Base-by-base conservation (phyloP, 1,284 basidiomycete species). In the Malassezia furfur region DNA sequence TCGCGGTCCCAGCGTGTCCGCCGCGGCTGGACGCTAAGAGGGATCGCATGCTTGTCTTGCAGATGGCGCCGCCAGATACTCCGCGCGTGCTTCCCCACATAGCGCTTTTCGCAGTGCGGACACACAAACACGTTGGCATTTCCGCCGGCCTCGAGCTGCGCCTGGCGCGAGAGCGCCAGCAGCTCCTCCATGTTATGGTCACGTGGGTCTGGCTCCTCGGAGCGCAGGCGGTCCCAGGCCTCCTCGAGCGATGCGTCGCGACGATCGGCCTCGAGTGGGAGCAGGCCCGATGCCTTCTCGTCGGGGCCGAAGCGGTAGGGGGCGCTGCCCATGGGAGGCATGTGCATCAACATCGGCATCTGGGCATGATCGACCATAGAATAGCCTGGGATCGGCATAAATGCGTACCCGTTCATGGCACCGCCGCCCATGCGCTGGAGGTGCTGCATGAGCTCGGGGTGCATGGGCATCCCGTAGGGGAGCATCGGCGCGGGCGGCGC, bases 1-100 rank as follows among this genome's bases (percentile, higher is more conserved):
- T 80, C 79, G 54, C 76, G 75, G 65, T 81, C 80, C 80, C 80
- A 81, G 34, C 80, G 74, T 10, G 79, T 80, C 39, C 79, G 68
- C 30, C 79, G 74, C 34, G 77, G 77, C 66, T 81, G 80, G 5
- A 76, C 66, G 30, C 72, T 74, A 43, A 81, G 62, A 1, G 79
- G 78, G 31, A 81, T 79, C 28, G 76, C 77, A 66, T 81, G 80
- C 65, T 81, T 81, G 66, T 81, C 80, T 65, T 79, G 78, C 48
- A 81, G 65, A 65, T 81, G 80, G 40, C 80, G 63, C 35, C 80
- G 74, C 72, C 80, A 80, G 53, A 81, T 80, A 64, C 78, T 79
- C 48, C 80, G 68, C 0, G 79, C 79, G 54, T 81, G 80, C 62
- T 79, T 78, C 14, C 80, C 80, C 40, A 75, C 76, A 61, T 81